Evolutionary conservation across 768 basidiomycete species (phyloP), one percentile per base, ranked within the genome.

Genomic region (Fistulinella prunicolor): DNA sequence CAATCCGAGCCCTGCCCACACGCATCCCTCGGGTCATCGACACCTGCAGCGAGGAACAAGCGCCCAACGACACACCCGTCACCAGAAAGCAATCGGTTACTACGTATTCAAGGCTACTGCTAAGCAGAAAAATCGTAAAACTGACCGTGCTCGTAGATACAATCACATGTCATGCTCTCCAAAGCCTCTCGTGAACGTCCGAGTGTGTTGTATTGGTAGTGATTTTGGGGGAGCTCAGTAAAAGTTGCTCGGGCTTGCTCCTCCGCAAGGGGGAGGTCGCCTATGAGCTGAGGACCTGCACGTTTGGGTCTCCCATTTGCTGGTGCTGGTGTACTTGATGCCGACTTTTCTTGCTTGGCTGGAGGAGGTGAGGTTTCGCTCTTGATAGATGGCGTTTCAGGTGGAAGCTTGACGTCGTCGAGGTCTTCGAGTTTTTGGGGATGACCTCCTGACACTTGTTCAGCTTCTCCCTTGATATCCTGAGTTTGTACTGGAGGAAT

Each of bases 91-190:
- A 55, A 54, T 30, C 22, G 23, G 61, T 64, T 40, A 65, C 63
- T 63, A 66, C 57, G 58, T 66, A 63, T 62, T 52, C 57, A 34
- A 61, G 51, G 50, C 63, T 51, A 54, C 54, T 39, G 58, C 54
- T 39, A 55, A 20, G 55, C 32, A 32, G 38, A 47, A 38, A 26
- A 13, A 57, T 17, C 28, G 17, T 42, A 23, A 44, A 58, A 86
- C 89, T 75, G 66, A 95, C 92, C 84, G 65, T 78, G 79, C 49
- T 86, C 82, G 67, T 81, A 95, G 50, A 70, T 71, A 70, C 96
- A 99, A 65, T 99, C 96, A 74, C 96, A 99, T 20, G 85, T 82
- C 86, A 94, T 91, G 69, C 90, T 88, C 73, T 98, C 96, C 61
- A 87, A 78, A 45, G 84, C 78, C 71, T 95, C 91, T 62, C 86